Evolutionary conservation across 805 yeast species (phyloP), one percentile per base, ranked within the genome.

Genomic region (Priceomyces medius): DNA sequence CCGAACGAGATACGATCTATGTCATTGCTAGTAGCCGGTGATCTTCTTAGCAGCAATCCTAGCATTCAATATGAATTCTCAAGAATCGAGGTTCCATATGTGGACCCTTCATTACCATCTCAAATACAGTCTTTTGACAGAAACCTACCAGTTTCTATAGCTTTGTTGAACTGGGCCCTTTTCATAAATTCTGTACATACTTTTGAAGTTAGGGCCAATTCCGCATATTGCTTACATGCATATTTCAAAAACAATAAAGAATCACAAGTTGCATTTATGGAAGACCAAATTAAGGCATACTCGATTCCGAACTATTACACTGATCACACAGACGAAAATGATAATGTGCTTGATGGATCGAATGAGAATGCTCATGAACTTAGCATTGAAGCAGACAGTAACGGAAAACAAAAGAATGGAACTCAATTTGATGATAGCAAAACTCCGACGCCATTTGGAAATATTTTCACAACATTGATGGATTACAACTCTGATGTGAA

Each of bases 31-130:
- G 80, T 95, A 0, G 80, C 88, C 2, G 89, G 95, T 1, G 91
- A 84, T 47, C 67, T 90, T 23, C 83, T 93, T 3, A 65, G 81
- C 36, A 75, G 80, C 21, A 88, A 89, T 57, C 61, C 71, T 2
- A 76, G 70, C 2, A 74, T 85, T 24, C 99, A 93, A 60, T 64
- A 67, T 10, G 79, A 79, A 43, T 84, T 91, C 51, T 73, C 88
- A 1, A 81, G 80, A 41, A 81, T 91, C 10, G 98, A 93, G 60
- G 97, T 93, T 6, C 99, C 99, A 0, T 88, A 83, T 56, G 71
- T 90, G 41, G 97, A 88, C 54, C 88, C 96, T 8, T 70, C 83
- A 4, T 54, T 79, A 40, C 80, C 81, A 0, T 41, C 76, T 1
- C 73, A 64, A 41, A 47, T 63, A 13, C 73, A 68, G 40, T 31